Base-by-base conservation (phyloP, 257 asterid genomes). In the Nemophila menziesii region DNA sequence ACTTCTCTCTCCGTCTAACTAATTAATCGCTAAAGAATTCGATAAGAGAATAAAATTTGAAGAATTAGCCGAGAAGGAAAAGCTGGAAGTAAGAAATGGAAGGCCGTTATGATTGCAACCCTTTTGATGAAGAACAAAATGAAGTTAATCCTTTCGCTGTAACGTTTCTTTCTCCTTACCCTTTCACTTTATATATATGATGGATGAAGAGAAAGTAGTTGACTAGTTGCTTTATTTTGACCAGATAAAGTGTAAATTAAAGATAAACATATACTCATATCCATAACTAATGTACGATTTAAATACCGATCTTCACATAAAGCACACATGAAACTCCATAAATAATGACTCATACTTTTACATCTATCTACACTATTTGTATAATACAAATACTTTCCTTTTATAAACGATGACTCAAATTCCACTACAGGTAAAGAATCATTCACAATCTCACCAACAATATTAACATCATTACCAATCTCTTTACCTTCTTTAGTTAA, bases 261-360 rank as follows among this genome's bases (percentile, higher is more conserved):
- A 11, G 92, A 67, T 64, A 90, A 71, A 57, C 99, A 90, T 2
- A 90, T 29, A 42, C 63, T 74, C 43, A 81, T 46, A 48, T 90
- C 94, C 92, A 90, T 67, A 17, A 90, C 79, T 29, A 90, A 69
- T 1, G 99, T 90, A 38, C 96, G 70, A 48, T 90, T 90, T 75
- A 90, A 70, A 50, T 72, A 90, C 66, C 62, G 89, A 4, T 94
- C 96, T 71, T 90, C 96, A 11, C 93, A 96, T 46, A 90, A 51
- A 44, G 80, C 73, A 69, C 99, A 90, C 61, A 51, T 49, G 67
- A 90, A 90, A 54, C 94, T 72, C 92, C 94, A 85, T 18, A 79
- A 46, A 55, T 74, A 90, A 5, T 81, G 94, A 47, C 57, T 46
- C 94, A 81, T 90, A 66, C 69, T 69, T 69, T 81, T 79, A 73